Evolutionary conservation across 805 yeast genomes (phyloP).

Genomic region (Saccharomycopsis babjevae): DNA sequence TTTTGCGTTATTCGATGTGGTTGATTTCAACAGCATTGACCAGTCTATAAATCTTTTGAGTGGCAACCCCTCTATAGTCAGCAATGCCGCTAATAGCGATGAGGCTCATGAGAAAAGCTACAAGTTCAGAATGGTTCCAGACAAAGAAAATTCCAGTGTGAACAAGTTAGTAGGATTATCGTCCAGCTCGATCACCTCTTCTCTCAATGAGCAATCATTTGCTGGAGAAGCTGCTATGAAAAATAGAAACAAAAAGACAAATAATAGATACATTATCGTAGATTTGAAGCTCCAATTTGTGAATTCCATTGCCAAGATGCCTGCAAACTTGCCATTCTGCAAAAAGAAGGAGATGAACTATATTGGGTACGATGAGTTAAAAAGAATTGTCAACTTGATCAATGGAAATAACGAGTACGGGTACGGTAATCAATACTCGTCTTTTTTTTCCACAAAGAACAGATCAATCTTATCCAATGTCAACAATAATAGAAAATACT

Average conservation of each 20-base stretch:
- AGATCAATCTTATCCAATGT: conserved; percentile 6
- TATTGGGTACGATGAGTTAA: conserved; percentile 46
- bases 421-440: not conserved
- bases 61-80: not conserved
- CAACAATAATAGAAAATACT: not conserved
- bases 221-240: not conserved
- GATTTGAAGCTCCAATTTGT: conserved; percentile 56
- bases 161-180: not conserved
- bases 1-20: not conserved
- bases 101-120: not conserved
- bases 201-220: not conserved
- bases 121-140: not conserved
- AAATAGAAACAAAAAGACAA: not conserved
- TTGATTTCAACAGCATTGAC: not conserved
- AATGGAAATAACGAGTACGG: conserved; percentile 31
- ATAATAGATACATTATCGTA: conserved; percentile 47
- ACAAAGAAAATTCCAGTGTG: not conserved
- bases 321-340: conserved; percentile 24
- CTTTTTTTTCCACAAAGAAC: conserved; percentile 12
- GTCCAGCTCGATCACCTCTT: not conserved
- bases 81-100: not conserved
- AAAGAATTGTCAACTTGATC: conserved; percentile 51
- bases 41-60: not conserved
- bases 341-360: conserved; percentile 41
- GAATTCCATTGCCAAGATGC: conserved; percentile 27